Evolutionary conservation across 1,284 basidiomycete genomes (phyloP), one percentile per base, ranked within the genome.

Genomic region (Puccinia coronata): DNA sequence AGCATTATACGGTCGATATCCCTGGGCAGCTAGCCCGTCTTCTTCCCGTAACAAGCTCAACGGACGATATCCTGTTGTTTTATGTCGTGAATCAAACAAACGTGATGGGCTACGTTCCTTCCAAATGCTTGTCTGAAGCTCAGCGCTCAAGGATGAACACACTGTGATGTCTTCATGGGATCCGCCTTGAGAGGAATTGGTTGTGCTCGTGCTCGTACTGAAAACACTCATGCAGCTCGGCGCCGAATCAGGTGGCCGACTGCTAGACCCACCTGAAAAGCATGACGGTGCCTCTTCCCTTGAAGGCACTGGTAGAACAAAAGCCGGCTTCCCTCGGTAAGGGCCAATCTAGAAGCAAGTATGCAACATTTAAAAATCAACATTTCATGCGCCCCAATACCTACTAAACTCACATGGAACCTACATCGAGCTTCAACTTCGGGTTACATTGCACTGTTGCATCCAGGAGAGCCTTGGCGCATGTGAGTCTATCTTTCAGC

Each of bases 221-320:
- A 70, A 55, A 39, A 41, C 55, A 36, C 39, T 80, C 16, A 71
- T 59, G 43, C 59, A 34, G 41, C 78, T 80, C 39, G 36, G 20
- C n/a, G 78, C 78, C 25, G 78, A 80, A 34, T 49, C 69, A n/a
- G 78, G 78, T 16, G 78, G 55, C 39, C 61, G 34, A n/a, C 28
- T 36, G 51, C n/a, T 61, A 8, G 72, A 59, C 14, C 53, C 72
- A 14, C 34, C 59, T 16, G 41, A n/a, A 59, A 41, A 41, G 55
- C 73, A 75, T 39, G 53, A 73, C 39, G 61, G 57, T 3, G 36
- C 16, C 41, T 61, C 73, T 53, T 43, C n/a, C 53, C 28, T 41
- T 39, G 57, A 20, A 23, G n/a, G 39, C 39, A n/a, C 25, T 23
- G 70, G 41, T 12, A 72, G n/a, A 31, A 70, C 61, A 36, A 80